These are phyloP conservation scores for Kodamaea laetipori DNA, from an alignment of 805 yeast genomes.

Conservation along the genomic window DNA sequence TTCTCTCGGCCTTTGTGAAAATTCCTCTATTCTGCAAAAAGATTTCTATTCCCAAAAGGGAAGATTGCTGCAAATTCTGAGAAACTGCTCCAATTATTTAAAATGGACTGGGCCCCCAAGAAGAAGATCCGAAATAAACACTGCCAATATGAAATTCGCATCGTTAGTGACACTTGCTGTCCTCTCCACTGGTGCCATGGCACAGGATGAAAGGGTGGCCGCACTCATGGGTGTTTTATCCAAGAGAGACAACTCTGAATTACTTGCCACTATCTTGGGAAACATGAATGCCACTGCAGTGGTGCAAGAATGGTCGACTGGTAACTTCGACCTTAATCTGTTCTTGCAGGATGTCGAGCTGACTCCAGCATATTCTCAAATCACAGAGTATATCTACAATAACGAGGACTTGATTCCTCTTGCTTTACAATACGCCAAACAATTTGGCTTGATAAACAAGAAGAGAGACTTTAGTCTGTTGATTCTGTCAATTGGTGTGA, in stretches of 20 bases:
- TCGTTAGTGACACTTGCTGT: constrained; percentile 6
- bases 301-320: background rate
- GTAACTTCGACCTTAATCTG: constrained; percentile 3
- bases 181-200: constrained; percentile 10
- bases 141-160: background rate
- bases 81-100: too few relatives aligned
- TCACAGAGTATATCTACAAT: constrained; percentile 17
- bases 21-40: too few relatives aligned
- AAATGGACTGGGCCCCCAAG: background rate
- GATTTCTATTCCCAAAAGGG: too few relatives aligned
- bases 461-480: constrained; percentile 10
- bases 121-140: background rate
- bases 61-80: too few relatives aligned
- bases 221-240: constrained; percentile 11
- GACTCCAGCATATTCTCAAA: constrained; percentile 19
- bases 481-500: constrained; percentile 12
- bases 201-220: constrained; percentile 7
- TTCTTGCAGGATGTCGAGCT: constrained; percentile 15
- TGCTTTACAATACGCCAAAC: constrained; percentile 21
- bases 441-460: constrained; percentile 13
- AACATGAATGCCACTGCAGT: constrained; percentile 5
- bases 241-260: constrained; percentile 12
- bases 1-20: too few relatives aligned
- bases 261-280: constrained; percentile 7
- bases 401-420: constrained; percentile 16